Evolutionary conservation across 2,329 filamentous ascomycete species (phyloP), one percentile per base, ranked within the genome.

Genomic region (Nemania serpens): DNA sequence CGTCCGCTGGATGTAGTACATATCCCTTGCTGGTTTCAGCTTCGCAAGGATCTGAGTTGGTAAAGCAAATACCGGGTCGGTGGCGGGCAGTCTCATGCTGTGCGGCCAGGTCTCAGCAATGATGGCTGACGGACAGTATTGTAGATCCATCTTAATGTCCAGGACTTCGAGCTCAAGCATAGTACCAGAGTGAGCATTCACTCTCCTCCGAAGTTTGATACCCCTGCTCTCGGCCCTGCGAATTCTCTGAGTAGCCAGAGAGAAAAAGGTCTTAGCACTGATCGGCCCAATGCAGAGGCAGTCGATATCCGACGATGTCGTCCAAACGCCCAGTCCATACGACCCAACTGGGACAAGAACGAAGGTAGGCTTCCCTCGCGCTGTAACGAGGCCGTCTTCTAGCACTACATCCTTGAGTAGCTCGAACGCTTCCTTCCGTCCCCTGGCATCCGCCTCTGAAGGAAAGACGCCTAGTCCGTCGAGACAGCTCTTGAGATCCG

Each of bases 231-330:
- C 70, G 1, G 80, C 80, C 60, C 77, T 83, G 29, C 77, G 77
- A 10, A 90, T 73, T 9, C 84, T 79, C 67, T 85, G 82, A 1
- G 77, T 74, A 5, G 83, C 84, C 15, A 90, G 75, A 10, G 82
- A 72, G 69, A 89, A 88, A 71, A 90, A 90, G 0, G 81, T 84
- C 60, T 78, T 80, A 1, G 85, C 75, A 68, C 85, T 85, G 58
- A 88, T 84, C 20, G 82, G 79, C 1, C 87, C 86, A 62, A 90
- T 83, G 65, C 82, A 88, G 5, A 90, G 78, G 66, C 86, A 87
- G 72, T 91, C 86, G 6, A 91, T 79, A 66, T 89, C 86, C 1
- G 87, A 90, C 0, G 78, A 71, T 1, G 76, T 68, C 1, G 83
- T 85, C 85, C 87, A 89, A 2, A 87, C 82, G 10, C 82, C 83